Conservation (phyloP, 108 stramenopile species). For the Cyclotella cryptica region DNA sequence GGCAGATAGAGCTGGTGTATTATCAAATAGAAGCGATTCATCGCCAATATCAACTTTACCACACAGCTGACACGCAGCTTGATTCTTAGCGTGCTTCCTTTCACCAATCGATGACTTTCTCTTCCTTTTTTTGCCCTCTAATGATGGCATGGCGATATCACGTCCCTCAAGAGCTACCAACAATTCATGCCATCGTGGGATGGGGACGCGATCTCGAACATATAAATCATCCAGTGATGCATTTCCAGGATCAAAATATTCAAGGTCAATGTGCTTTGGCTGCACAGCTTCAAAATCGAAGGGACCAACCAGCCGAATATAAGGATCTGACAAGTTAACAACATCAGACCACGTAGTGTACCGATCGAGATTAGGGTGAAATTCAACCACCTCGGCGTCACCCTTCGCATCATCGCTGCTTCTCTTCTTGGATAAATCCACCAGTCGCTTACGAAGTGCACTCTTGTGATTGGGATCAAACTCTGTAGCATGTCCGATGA, state of each 20-base stretch:
- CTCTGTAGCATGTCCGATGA: slow-evolving; percentile 34
- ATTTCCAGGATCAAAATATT: neutral
- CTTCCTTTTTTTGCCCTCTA: slow-evolving; percentile 12
- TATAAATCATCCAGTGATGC: slow-evolving; percentile 17
- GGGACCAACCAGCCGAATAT: slow-evolving; percentile 32
- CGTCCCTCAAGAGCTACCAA: slow-evolving; percentile 14
- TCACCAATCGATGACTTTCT: neutral
- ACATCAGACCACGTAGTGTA: slow-evolving; percentile 25
- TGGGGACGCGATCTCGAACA: slow-evolving; percentile 41
- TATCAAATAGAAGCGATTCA: slow-evolving; percentile 23
- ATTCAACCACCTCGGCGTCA: slow-evolving; percentile 10
- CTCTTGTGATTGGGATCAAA: slow-evolving; percentile 33
- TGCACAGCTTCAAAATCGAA: slow-evolving; percentile 37
- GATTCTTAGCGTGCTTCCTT: neutral
- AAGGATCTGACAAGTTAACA: slow-evolving; percentile 29
- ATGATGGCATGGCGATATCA: slow-evolving; percentile 19
- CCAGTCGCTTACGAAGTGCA: slow-evolving; percentile 22
- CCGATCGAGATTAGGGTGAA: slow-evolving; percentile 25
- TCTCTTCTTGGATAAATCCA: slow-evolving; percentile 1
- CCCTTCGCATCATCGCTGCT: neutral
- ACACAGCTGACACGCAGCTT: slow-evolving; percentile 10
- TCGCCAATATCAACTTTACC: slow-evolving; percentile 8
- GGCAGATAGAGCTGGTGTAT: neutral
- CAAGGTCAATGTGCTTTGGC: neutral
- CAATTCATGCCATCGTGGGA: slow-evolving; percentile 33